These are phyloP conservation scores for Nemania bipapillata DNA, from an alignment of 2,329 filamentous ascomycete species.

Conservation along the genomic window DNA sequence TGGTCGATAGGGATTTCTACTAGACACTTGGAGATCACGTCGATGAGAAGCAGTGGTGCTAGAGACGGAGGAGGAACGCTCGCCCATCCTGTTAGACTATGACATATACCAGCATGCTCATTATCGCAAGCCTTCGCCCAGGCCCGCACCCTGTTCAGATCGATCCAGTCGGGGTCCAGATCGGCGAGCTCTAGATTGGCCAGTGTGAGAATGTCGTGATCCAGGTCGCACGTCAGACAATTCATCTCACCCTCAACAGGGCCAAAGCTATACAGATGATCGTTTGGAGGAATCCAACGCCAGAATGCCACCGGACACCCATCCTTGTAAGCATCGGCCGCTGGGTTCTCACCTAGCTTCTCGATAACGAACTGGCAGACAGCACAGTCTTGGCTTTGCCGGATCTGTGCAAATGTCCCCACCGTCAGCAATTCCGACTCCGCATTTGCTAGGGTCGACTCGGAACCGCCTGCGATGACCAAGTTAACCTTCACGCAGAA, in stretches of 20 bases:
- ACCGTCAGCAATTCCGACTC: not conserved
- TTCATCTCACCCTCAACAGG: constrained; percentile 13
- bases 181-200: constrained; percentile 2
- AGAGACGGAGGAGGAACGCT: constrained; percentile 1
- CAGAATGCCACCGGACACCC: constrained; percentile 9
- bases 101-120: not conserved
- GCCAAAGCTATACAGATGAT: constrained; percentile 12
- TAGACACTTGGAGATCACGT: not conserved
- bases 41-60: constrained; percentile 1
- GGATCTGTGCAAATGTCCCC: constrained; percentile 1
- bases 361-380: not conserved
- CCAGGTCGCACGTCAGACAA: constrained; percentile 14
- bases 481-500: not conserved
- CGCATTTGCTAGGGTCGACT: too few species aligned
- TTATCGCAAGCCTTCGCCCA: not conserved
- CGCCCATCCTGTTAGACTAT: not conserved
- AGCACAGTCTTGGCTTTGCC: not conserved
- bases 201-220: constrained; percentile 1
- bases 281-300: constrained; percentile 5
- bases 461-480: not conserved
- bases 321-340: constrained; percentile 3
- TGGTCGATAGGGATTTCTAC: not conserved
- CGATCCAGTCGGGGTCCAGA: constrained; percentile 1
- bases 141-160: not conserved
- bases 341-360: constrained; percentile 4